Base-by-base conservation (phyloP, 2,329 filamentous ascomycete species). In the Lecanoromycetidae sp. region DNA sequence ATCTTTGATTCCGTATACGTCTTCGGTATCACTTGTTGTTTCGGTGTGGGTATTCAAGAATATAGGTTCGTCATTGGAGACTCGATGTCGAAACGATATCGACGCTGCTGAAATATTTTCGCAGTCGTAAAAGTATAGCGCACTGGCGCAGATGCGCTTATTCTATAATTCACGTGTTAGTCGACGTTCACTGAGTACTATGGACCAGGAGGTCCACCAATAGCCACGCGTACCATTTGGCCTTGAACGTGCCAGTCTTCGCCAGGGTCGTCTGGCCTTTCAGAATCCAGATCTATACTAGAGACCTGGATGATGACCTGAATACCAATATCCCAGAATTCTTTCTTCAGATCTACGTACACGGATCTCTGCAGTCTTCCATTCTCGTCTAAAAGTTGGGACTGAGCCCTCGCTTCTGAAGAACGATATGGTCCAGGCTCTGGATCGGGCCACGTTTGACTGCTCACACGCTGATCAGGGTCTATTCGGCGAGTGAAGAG, bases 261-360 rank as follows among this genome's bases (percentile, higher is more conserved):
- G 12, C 71, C 71, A 0, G 61, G 59, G 52, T 77, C 81, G 0
- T 57, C 56, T 0, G 78, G 73, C 1, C 74, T 69, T 13, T 75
- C 71, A 0, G 78, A 77, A 0, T 69, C 75, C 1, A 81, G 65
- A 30, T 78, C 66, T 40, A 81, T 73, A 27, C 68, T 71, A 1
- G 74, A 69, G 52, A 84, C 64, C 56, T 82, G 80, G 25, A 81
- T 69, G 40, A 83, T 76, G 27, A 83, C 60, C 55, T 84, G 79
- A 3, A 82, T 55, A 1, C 72, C 71, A 7, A 61, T 58, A 20
- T 1, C 67, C 56, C 9, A 58, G 54, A 51, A 71, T 19, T 65
- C 56, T 22, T 56, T 43, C 32, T 52, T 46, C 6, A 63, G 49
- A 20, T 59, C 44, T 23, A 59, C 45, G 53, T 49, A 61, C 62